Percentiles rank a stretch among this genome's conserved stretches.
These are phyloP conservation scores for Borovskyia barvae DNA, from an alignment of 208 protist genomes.

Conservation along the genomic window DNA sequence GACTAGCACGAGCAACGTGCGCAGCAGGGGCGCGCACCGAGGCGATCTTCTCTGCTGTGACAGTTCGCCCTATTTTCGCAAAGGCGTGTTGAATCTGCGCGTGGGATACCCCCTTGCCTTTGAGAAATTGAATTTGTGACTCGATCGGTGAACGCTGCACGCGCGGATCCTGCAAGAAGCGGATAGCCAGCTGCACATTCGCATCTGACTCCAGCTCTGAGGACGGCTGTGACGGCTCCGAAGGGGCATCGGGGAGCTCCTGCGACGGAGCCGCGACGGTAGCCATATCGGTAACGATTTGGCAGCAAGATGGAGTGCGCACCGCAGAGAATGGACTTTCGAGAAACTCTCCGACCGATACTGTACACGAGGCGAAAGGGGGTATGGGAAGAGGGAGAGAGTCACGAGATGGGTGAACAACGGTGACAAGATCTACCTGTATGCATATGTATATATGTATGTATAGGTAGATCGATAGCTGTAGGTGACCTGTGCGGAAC, in stretches of 20 bases:
- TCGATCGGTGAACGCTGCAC: slow-evolving; percentile 48
- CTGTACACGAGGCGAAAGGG: too few relatives aligned
- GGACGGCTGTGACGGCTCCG: slow-evolving; percentile 18
- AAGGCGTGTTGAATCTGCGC: slow-evolving; percentile 73
- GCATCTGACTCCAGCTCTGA: slow-evolving; percentile 23
- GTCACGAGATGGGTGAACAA: too few relatives aligned
- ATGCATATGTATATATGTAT: too few relatives aligned
- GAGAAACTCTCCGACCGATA: too few relatives aligned
- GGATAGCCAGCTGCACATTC: slow-evolving; percentile 39
- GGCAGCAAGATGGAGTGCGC: too few relatives aligned
- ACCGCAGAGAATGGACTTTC: too few relatives aligned
- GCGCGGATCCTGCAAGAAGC: slow-evolving; percentile 69
- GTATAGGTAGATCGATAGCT: too few relatives aligned
- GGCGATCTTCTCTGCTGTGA: slow-evolving; percentile 49
- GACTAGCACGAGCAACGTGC: not conserved
- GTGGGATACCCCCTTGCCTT: slow-evolving; percentile 59
- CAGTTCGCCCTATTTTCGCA: slow-evolving; percentile 38
- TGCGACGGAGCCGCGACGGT: not conserved
- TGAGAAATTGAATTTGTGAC: slow-evolving; percentile 75
- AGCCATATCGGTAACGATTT: not conserved
- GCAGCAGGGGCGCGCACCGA: slow-evolving; percentile 11
- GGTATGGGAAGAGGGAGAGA: too few relatives aligned
- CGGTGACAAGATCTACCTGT: too few relatives aligned
- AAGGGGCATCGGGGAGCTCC: slow-evolving; percentile 3
- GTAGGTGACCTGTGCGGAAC: too few relatives aligned